These are phyloP conservation scores for Blastocladiella emersonii DNA, from an alignment of 371 early-diverging fungal species.

Conservation along the genomic window DNA sequence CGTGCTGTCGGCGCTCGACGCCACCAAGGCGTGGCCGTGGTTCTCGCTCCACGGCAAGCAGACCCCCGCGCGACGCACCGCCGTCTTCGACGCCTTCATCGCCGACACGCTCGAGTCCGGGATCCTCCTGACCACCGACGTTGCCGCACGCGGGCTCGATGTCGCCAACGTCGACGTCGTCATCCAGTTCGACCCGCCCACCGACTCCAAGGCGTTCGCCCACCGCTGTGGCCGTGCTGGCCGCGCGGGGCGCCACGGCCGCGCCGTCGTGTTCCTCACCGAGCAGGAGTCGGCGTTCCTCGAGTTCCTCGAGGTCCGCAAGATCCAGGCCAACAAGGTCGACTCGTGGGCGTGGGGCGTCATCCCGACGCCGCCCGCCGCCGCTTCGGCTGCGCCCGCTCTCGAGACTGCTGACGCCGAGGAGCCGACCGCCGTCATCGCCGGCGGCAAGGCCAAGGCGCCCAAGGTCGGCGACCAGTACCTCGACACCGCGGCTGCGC, in stretches of 20 bases:
- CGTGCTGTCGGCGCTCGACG: constrained; percentile 24
- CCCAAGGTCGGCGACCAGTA: constrained; percentile 18
- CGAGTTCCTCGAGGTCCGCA: constrained; percentile 70
- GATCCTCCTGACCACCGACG: constrained; percentile 88
- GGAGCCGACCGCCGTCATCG: constrained; percentile 11
- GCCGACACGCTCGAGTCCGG: constrained; percentile 36
- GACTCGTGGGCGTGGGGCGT: constrained; percentile 3
- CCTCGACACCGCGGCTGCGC: neutral
- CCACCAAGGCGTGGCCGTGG: neutral
- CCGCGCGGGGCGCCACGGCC: constrained; percentile 76
- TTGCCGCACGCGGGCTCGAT: constrained; percentile 96
- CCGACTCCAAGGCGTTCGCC: constrained; percentile 88
- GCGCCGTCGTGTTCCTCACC: constrained; percentile 67
- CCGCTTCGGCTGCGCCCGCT: no score
- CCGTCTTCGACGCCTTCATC: constrained; percentile 40
- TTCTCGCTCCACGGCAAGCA: constrained; percentile 77
- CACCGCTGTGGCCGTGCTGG: constrained; percentile 99
- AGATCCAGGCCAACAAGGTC: constrained; percentile 50
- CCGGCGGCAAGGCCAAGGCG: constrained; percentile 14
- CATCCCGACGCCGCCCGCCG: constrained; percentile 14
- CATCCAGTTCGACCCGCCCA: constrained; percentile 90
- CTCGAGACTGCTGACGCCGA: no score
- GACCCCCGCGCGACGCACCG: constrained; percentile 33
- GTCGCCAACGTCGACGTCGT: constrained; percentile 93
- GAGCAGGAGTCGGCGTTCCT: constrained; percentile 77